Base-by-base conservation (phyloP, 805 yeast genomes). In the Ogataea allantospora region DNA sequence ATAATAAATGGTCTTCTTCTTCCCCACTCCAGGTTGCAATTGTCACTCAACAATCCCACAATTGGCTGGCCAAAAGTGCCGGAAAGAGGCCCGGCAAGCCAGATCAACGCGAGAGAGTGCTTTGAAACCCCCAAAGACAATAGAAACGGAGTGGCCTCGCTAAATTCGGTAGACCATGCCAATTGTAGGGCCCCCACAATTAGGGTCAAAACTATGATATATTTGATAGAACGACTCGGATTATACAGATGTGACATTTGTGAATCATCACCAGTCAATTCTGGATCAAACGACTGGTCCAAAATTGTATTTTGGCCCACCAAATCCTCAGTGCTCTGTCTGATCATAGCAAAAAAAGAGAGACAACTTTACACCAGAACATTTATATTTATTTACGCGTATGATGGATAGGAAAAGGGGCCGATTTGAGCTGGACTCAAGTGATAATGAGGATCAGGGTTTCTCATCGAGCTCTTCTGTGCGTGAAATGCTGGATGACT, bases 1-100 rank as follows among this genome's bases (percentile, higher is more conserved):
- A 78, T 54, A 38, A 79, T 71, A 44, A 75, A 78, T 2, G 82
- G 81, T 27, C 77, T 58, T 45, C 85, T 54, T 45, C 82, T 63
- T 3, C 85, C 85, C 38, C 58, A 55, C 21, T 49, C 53, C 30
- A 62, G 52, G 39, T 64, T 58, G 24, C 73, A 70, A 39, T 68
- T 67, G 53, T 80, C 86, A 41, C 80, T 73, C 30, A 75, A 50
- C 6, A 75, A 63, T 0, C 86, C 86, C 26, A 78, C 73, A 4
- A 78, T 62, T 0, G 86, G 86, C 55, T 79, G 85, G 0, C 82
- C 82, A 15, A 79, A 46, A 0, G 80, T 67, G 1, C 85, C 85
- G 10, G 80, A 72, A 11, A 78, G 49, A 0, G 86, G 85, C 2
- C 85, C 83, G 1, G 83, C 83, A 15, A 79, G 67, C 86, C 85